Conservation (phyloP, 2,329 filamentous ascomycete species). For the Neofusicoccum kwambonambiense region DNA sequence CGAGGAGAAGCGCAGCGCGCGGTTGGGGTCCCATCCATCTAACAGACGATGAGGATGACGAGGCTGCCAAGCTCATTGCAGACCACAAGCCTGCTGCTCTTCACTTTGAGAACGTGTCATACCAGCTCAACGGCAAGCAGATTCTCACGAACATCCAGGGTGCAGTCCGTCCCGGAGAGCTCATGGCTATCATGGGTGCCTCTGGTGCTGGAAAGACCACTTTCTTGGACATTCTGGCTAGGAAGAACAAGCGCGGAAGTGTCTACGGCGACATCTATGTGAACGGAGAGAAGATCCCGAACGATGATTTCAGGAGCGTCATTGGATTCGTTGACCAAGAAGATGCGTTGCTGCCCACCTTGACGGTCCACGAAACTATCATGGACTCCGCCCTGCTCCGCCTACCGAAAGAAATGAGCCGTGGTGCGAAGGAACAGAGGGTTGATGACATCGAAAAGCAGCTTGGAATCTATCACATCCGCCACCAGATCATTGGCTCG, state of each 20-base stretch:
- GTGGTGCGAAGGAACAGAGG: slow-evolving; percentile 81
- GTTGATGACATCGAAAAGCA: slow-evolving; percentile 94
- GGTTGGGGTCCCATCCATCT: slow-evolving; percentile 73
- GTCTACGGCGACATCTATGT: slow-evolving; percentile 82
- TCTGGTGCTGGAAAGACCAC: slow-evolving; percentile 97
- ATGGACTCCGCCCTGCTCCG: slow-evolving; percentile 88
- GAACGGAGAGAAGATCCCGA: slow-evolving; percentile 85
- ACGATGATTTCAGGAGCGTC: slow-evolving; percentile 84
- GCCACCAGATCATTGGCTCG: slow-evolving; percentile 91
- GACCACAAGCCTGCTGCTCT: slow-evolving; percentile 90
- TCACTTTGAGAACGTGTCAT: slow-evolving; percentile 84
- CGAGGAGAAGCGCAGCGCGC: slow-evolving; percentile 63
- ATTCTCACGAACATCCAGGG: slow-evolving; percentile 81
- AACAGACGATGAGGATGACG: slow-evolving; percentile 79
- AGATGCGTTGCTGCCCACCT: slow-evolving; percentile 90
- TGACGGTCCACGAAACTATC: slow-evolving; percentile 98
- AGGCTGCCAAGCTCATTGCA: slow-evolving; percentile 79
- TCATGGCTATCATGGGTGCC: slow-evolving; percentile 96
- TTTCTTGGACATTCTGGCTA: slow-evolving; percentile 90
- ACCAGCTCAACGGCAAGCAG: slow-evolving; percentile 80
- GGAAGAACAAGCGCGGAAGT: slow-evolving; percentile 90
- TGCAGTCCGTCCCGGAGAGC: slow-evolving; percentile 88
- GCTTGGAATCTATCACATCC: slow-evolving; percentile 90
- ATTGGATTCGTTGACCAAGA: slow-evolving; percentile 98
- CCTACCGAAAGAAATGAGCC: slow-evolving; percentile 88